A percentile compares a stretch with the other conserved stretches of the same genome.
These are phyloP conservation scores for Tanozyma kutaoensis DNA, from an alignment of 805 yeast genomes.

Conservation along the genomic window DNA sequence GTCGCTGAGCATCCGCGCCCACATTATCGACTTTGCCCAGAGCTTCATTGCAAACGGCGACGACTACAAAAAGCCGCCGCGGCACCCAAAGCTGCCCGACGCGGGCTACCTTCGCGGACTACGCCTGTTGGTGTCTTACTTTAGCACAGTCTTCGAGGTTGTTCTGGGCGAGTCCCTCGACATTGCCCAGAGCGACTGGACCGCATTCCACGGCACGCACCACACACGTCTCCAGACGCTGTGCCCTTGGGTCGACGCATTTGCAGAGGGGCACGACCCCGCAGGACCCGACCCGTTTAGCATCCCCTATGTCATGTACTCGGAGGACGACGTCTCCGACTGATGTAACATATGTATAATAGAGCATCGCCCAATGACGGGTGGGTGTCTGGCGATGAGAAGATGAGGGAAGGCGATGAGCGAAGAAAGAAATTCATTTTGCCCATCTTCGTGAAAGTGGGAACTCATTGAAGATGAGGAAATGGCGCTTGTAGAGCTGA, in stretches of 20 bases:
- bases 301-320: too few relatives aligned
- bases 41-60: conserved; percentile 13
- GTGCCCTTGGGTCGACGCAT: conserved; percentile 4
- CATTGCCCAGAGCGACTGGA: conserved; percentile 8
- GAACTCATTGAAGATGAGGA: too few relatives aligned
- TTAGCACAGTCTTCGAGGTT: conserved; percentile 43
- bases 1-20: conserved; percentile 24
- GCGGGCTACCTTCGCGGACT: conserved; percentile 79
- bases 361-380: too few relatives aligned
- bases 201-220: conserved; percentile 1
- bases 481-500: too few relatives aligned
- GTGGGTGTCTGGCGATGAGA: too few relatives aligned
- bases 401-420: too few relatives aligned
- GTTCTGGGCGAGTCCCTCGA: conserved; percentile 24
- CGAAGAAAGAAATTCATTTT: too few relatives aligned
- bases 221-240: conserved; percentile 1
- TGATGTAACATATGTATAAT: too few relatives aligned
- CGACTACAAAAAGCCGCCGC: conserved; percentile 52
- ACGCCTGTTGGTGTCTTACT: conserved; percentile 54
- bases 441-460: too few relatives aligned
- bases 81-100: conserved; percentile 51
- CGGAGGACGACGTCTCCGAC: too few relatives aligned
- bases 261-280: conserved; percentile 2
- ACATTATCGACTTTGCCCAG: conserved; percentile 92
- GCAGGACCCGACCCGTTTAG: conserved; percentile 5